These are phyloP conservation scores for Yarrowia bubula DNA, from an alignment of 805 yeast species.

Conservation along the genomic window DNA sequence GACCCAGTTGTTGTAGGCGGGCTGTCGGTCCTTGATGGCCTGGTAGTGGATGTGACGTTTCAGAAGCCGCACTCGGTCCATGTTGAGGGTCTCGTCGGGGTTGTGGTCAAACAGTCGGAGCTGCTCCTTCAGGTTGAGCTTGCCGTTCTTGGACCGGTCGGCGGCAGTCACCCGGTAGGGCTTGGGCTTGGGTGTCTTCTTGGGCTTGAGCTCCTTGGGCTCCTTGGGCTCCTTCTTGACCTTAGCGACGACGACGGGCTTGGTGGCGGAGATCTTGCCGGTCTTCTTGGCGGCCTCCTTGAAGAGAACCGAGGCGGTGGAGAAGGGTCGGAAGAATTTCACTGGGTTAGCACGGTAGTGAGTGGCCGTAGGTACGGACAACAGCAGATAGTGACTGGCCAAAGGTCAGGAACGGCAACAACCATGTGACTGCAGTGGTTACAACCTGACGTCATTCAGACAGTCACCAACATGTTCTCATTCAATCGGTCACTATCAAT, in stretches of 20 bases:
- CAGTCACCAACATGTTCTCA: too few species aligned
- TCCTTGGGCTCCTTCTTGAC: too few species aligned
- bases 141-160: neutral
- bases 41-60: neutral
- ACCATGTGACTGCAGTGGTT: too few species aligned
- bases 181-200: neutral
- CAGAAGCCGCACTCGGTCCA: neutral
- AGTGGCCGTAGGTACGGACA: neutral
- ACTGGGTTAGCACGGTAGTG: neutral
- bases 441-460: too few species aligned
- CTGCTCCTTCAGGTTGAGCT: conserved; percentile 7
- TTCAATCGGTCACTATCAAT: too few species aligned
- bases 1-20: neutral
- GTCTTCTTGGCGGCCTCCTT: conserved; percentile 19
- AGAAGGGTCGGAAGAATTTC: conserved; percentile 14
- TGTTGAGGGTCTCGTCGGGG: neutral
- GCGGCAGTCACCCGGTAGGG: neutral
- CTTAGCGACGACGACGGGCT: neutral
- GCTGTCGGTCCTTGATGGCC: neutral
- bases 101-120: neutral
- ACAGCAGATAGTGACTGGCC: neutral
- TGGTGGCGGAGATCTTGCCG: neutral
- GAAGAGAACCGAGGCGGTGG: conserved; percentile 6
- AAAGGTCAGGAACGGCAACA: neutral
- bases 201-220: neutral